Conservation (phyloP, 2,329 filamentous ascomycete genomes). For the Aspergillus sp. region DNA sequence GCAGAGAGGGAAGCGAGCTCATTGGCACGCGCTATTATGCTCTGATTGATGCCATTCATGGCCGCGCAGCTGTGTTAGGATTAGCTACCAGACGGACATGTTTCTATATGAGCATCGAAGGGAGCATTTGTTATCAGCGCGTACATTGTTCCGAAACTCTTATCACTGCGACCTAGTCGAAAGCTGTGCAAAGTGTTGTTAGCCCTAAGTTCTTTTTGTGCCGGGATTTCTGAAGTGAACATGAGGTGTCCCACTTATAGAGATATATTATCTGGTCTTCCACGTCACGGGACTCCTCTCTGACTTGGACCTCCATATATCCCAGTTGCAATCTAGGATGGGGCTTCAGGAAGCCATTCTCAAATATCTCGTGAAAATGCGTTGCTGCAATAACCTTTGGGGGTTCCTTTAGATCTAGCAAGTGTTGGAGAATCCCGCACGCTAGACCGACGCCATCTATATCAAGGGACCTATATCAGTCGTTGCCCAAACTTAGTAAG, state of each 20-base stretch:
- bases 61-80: constrained; percentile 57
- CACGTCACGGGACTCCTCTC: constrained; percentile 35
- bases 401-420: constrained; percentile 42
- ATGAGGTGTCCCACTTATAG: constrained; percentile 48
- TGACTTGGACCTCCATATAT: constrained; percentile 49
- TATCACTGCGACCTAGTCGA: constrained; percentile 57
- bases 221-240: background rate
- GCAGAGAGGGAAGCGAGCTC: constrained; percentile 60
- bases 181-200: constrained; percentile 31
- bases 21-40: constrained; percentile 67
- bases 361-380: constrained; percentile 53
- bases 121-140: constrained; percentile 3
- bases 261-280: constrained; percentile 55
- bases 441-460: constrained; percentile 57
- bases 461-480: background rate
- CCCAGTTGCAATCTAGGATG: constrained; percentile 44
- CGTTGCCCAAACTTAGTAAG: too few species aligned
- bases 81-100: background rate
- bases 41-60: constrained; percentile 69
- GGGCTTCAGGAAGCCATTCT: constrained; percentile 45
- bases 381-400: constrained; percentile 57
- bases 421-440: constrained; percentile 52
- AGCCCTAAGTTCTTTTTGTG: constrained; percentile 1
- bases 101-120: background rate
- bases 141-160: constrained; percentile 71